These are phyloP conservation scores for Didymella pinodella DNA, from an alignment of 2,329 filamentous ascomycete species.

Conservation along the genomic window DNA sequence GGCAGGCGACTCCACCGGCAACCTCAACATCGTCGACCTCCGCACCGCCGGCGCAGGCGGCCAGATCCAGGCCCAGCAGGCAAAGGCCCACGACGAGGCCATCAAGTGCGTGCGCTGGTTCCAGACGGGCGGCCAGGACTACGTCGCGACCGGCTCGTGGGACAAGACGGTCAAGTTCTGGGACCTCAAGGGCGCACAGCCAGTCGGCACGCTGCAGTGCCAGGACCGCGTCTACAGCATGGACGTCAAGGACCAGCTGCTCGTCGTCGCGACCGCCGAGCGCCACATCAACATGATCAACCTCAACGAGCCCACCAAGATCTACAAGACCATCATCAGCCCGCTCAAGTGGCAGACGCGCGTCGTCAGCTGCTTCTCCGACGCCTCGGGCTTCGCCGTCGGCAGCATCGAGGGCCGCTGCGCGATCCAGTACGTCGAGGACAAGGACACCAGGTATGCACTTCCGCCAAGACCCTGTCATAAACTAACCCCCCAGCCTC, in stretches of 20 bases:
- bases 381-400: conserved; percentile 90
- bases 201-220: conserved; percentile 70
- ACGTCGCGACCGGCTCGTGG: conserved; percentile 92
- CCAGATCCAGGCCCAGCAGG: conserved; percentile 61
- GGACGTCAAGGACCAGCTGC: conserved; percentile 86
- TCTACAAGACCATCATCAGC: conserved; percentile 96
- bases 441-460: conserved; percentile 77
- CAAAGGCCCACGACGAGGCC: conserved; percentile 76
- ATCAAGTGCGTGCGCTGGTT: conserved; percentile 77
- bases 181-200: conserved; percentile 72
- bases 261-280: conserved; percentile 92
- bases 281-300: conserved; percentile 96
- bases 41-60: conserved; percentile 52
- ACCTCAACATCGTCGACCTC: conserved; percentile 86
- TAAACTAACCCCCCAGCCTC: conserved; percentile 55
- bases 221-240: conserved; percentile 88
- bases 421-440: conserved; percentile 97
- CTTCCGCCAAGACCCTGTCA: background rate
- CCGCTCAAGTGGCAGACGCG: conserved; percentile 98
- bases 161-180: conserved; percentile 92
- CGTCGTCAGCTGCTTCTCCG: conserved; percentile 92
- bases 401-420: conserved; percentile 97
- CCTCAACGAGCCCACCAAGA: conserved; percentile 83
- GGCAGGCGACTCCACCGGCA: conserved; percentile 89
- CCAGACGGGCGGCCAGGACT: conserved; percentile 69